These are phyloP conservation scores for Pneumocystis carinii DNA, from an alignment of 1,139 yeast species.

Conservation along the genomic window DNA sequence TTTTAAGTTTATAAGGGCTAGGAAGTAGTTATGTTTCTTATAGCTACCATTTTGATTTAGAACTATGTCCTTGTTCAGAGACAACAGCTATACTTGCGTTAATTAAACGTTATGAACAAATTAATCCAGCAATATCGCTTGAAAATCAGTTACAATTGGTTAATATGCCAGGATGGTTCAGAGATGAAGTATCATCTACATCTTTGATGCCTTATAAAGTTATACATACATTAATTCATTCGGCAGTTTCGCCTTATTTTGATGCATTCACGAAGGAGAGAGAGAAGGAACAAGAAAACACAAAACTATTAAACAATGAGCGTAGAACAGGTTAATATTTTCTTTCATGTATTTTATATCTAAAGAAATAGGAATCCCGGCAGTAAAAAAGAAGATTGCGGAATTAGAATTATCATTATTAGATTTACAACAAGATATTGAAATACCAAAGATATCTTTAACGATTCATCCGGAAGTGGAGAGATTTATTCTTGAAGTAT, in stretches of 20 bases:
- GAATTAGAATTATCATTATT: slow-evolving; percentile 57
- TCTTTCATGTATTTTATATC: background rate
- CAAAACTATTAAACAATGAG: slow-evolving; percentile 2
- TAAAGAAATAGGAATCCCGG: slow-evolving; percentile 20
- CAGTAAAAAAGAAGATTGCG: slow-evolving; percentile 47
- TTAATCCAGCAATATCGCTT: slow-evolving; percentile 1
- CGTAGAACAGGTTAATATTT: slow-evolving; percentile 7
- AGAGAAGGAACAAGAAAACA: slow-evolving; percentile 2
- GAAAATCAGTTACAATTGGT: slow-evolving; percentile 8
- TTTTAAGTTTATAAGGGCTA: background rate
- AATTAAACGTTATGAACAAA: slow-evolving; percentile 5
- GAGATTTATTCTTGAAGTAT: slow-evolving; percentile 27
- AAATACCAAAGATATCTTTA: slow-evolving; percentile 46
- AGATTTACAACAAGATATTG: slow-evolving; percentile 53
- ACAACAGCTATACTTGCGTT: slow-evolving; percentile 8
- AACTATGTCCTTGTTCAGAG: slow-evolving; percentile 1
- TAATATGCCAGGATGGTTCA: slow-evolving; percentile 6
- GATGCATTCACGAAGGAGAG: slow-evolving; percentile 25
- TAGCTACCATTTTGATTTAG: background rate
- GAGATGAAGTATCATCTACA: slow-evolving; percentile 2
- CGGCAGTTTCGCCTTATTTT: slow-evolving; percentile 41
- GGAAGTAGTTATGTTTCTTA: background rate
- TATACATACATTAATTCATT: slow-evolving; percentile 42
- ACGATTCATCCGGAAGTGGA: slow-evolving; percentile 41
- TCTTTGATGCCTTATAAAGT: slow-evolving; percentile 33